Evolutionary conservation across 2,329 filamentous ascomycete genomes (phyloP).

Genomic region (Penicillium sp.): DNA sequence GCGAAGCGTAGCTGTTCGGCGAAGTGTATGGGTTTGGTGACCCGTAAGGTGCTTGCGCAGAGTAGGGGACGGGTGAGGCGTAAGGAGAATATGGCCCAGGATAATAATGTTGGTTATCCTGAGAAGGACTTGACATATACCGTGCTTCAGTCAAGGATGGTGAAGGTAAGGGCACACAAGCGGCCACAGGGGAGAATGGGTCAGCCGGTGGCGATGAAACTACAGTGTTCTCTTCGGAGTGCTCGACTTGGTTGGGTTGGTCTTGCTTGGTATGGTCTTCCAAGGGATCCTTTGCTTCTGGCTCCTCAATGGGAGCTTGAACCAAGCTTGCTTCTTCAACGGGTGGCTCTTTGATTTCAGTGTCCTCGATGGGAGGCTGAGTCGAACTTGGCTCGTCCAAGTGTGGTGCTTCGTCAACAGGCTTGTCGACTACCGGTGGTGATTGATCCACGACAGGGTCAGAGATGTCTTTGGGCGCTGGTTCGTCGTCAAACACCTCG

Average conservation of each 20-base stretch:
- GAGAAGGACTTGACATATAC: slow-evolving; percentile 27
- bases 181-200: slow-evolving; percentile 23
- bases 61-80: slow-evolving; percentile 13
- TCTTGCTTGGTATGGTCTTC: neutral
- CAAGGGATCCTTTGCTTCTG: neutral
- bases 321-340: neutral
- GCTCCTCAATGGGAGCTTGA: neutral
- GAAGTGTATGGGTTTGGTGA: slow-evolving; percentile 13
- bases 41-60: slow-evolving; percentile 7
- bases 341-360: neutral
- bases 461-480: neutral
- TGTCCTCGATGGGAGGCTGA: neutral
- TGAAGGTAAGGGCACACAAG: slow-evolving; percentile 30
- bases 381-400: neutral
- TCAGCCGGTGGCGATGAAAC: slow-evolving; percentile 25
- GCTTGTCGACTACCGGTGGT: neutral
- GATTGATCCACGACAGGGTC: neutral
- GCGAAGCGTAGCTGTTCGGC: slow-evolving; percentile 17
- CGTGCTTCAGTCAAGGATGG: slow-evolving; percentile 32
- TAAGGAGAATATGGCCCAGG: slow-evolving; percentile 23
- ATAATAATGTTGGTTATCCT: slow-evolving; percentile 24
- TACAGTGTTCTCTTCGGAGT: slow-evolving; percentile 15
- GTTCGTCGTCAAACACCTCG: neutral
- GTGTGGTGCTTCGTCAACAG: neutral
- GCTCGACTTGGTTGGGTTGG: slow-evolving; percentile 5